phyloP scores from a whole-genome alignment of 257 asterid genomes.

The Solanum peruvianum region DNA sequence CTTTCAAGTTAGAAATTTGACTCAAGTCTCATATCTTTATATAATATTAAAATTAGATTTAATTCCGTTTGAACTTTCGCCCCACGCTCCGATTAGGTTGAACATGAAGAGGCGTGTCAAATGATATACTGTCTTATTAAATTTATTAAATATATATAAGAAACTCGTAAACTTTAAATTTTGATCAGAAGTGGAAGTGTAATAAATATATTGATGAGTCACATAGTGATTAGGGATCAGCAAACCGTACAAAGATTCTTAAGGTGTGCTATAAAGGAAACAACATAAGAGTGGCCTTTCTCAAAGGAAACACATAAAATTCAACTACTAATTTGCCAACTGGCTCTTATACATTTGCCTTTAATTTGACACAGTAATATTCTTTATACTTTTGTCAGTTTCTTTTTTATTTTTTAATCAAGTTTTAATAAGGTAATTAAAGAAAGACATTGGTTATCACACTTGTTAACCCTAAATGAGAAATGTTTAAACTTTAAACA shows the following conservation, averaged over 20 bases:
- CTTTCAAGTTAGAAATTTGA: too few species aligned
- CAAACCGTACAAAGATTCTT: constrained; percentile 41
- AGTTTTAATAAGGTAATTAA: neutral
- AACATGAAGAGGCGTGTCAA: neutral
- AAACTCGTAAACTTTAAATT: neutral
- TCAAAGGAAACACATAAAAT: constrained; percentile 15
- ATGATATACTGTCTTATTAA: neutral
- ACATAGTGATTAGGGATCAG: constrained; percentile 10
- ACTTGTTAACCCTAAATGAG: neutral
- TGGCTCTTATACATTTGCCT: neutral
- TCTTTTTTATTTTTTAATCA: neutral
- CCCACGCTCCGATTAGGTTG: neutral
- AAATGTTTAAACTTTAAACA: neutral
- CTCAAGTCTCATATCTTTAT: too few species aligned
- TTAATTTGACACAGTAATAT: neutral
- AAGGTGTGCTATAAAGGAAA: constrained; percentile 24
- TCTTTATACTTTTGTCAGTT: neutral
- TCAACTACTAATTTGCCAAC: constrained; percentile 17
- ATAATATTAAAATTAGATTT: accelerated
- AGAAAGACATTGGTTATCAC: neutral
- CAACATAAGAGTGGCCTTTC: constrained; percentile 27
- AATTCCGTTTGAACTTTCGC: accelerated
- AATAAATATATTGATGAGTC: neutral
- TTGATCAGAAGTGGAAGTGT: neutral
- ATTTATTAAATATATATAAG: neutral